Evolutionary conservation across 1,284 basidiomycete genomes (phyloP).

Genomic region (Mycena sp.): DNA sequence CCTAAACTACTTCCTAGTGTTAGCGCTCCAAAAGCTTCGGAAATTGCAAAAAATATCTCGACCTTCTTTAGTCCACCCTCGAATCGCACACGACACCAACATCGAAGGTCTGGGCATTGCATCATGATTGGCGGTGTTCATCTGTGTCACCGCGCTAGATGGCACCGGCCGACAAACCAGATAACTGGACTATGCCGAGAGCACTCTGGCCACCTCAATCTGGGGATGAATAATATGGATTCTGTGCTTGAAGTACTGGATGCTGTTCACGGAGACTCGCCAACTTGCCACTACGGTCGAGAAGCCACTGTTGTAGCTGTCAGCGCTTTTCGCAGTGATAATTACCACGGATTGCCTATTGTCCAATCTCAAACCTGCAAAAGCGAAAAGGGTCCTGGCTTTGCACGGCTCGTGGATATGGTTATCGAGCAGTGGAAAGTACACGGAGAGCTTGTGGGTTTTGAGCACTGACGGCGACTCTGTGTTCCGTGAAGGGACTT

Average conservation of each 20-base stretch:
- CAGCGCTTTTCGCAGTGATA: neutral
- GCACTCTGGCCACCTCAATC: neutral
- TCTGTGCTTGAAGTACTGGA: neutral
- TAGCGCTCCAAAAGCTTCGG: neutral
- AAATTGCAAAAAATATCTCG: neutral
- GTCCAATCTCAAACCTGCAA: neutral
- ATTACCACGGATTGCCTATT: neutral
- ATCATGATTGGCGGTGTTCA: neutral
- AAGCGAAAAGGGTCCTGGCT: neutral
- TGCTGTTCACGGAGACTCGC: neutral
- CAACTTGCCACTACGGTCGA: neutral
- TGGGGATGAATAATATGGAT: neutral
- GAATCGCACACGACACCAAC: too few relatives aligned
- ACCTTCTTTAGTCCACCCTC: neutral
- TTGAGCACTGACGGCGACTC: neutral
- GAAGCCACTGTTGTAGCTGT: neutral
- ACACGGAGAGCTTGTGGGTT: neutral
- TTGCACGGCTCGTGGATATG: neutral
- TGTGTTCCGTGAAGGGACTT: neutral
- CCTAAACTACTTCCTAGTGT: neutral
- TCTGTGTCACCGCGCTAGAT: neutral
- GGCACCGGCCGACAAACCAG: neutral
- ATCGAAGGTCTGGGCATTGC: too few relatives aligned
- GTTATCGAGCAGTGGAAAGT: neutral
- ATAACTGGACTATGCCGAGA: neutral